phyloP scores from a whole-genome alignment of 345 rosid species.

The Hevea brasiliensis region DNA sequence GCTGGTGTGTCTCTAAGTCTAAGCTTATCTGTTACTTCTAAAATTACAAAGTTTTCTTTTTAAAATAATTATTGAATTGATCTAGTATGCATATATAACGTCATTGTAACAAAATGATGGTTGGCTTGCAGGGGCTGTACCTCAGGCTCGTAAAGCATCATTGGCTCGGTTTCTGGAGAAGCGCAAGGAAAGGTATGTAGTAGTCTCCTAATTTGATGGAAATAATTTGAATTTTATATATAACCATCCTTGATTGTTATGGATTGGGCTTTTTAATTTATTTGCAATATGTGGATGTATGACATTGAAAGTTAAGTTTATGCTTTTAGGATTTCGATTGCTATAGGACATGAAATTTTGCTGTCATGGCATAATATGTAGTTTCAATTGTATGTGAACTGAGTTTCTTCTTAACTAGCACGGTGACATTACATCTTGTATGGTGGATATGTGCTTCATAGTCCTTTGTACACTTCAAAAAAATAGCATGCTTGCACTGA shows the following conservation, averaged over 20 bases:
- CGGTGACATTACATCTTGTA: no score
- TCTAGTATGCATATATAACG: neutral
- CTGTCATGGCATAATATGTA: neutral
- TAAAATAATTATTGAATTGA: neutral
- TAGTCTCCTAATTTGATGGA: constrained; percentile 1
- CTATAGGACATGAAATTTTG: neutral
- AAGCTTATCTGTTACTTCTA: neutral
- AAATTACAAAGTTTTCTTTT: neutral
- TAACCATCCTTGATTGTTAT: neutral
- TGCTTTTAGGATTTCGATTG: no score
- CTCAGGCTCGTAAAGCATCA: constrained; percentile 39
- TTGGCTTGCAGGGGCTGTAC: constrained; percentile 35
- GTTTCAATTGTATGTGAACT: neutral
- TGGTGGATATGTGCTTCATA: no score
- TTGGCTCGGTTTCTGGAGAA: constrained; percentile 34
- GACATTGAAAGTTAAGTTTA: neutral
- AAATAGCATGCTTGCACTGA: no score
- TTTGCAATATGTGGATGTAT: neutral
- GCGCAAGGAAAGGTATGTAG: constrained; percentile 35
- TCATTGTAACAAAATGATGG: neutral
- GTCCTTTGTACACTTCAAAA: no score
- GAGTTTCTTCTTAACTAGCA: no score
- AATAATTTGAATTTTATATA: neutral
- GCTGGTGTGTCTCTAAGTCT: constrained; percentile 38
- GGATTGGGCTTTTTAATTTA: neutral